Evolutionary conservation across 164 flowering plant genomes (phyloP).

Genomic region (Stephania cephalantha): DNA sequence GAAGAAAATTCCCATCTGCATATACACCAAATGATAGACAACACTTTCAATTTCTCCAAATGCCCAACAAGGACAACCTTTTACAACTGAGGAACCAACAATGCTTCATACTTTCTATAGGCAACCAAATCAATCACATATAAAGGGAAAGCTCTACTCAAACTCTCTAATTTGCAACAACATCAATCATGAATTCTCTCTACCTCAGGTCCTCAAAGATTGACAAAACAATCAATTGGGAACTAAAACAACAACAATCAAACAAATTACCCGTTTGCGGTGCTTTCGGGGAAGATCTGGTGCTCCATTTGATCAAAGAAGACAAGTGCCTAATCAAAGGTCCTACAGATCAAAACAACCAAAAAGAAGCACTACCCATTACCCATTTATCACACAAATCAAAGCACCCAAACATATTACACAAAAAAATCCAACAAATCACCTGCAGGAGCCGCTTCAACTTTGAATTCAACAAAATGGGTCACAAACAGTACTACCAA

Average conservation of each 20-base stretch:
- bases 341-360: conserved; percentile 31
- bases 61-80: conserved; percentile 8
- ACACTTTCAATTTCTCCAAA: conserved; percentile 2
- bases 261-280: conserved; percentile 54
- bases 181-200: conserved; percentile 2
- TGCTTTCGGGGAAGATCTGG: conserved; percentile 54
- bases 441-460: conserved; percentile 76
- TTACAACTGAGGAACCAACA: background rate
- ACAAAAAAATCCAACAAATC: conserved; percentile 1
- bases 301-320: conserved; percentile 63
- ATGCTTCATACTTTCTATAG: conserved; percentile 11
- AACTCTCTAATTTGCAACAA: background rate
- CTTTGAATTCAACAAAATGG: conserved; percentile 36
- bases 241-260: background rate
- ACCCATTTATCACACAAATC: conserved; percentile 16
- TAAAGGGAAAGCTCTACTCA: background rate
- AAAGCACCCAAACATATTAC: background rate
- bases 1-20: conserved; percentile 73
- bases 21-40: conserved; percentile 12
- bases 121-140: background rate
- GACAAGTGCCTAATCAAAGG: conserved; percentile 69
- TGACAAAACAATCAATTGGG: conserved; percentile 18
- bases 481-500: conserved; percentile 22
- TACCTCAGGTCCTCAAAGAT: conserved; percentile 6
- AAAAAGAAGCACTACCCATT: conserved; percentile 4